Evolutionary conservation across 352 stramenopile genomes (phyloP), one percentile per base, ranked within the genome.

Genomic region (Phytopythium kandeliae): DNA sequence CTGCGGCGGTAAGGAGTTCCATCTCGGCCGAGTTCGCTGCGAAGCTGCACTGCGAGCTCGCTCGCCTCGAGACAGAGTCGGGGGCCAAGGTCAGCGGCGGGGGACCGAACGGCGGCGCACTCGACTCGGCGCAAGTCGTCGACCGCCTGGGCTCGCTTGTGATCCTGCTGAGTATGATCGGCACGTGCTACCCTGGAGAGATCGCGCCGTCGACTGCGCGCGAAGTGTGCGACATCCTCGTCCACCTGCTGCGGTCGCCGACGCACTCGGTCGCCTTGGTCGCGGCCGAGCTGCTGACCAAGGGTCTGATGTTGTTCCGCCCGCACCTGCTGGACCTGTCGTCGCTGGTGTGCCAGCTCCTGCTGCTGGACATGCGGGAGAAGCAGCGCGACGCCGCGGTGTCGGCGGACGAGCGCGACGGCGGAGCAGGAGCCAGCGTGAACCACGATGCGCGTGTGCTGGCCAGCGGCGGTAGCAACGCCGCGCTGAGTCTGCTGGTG

Each of bases 131-230:
- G 2, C 62, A 87, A 15, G 78, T 82, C 0, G 72, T 91, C 1
- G 65, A 73, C 37, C 71, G 75, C 10, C 48, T 92, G 3, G 84
- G 84, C 6, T 81, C 84, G 21, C 64, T 91, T 6, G 78, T 94
- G 41, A 74, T 94, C 11, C 35, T 94, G 25, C 59, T 92, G 44
- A 91, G 84, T 49, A 89, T 91, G 74, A 83, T 92, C 10, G 84
- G 84, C n/a, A 94, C 84, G 22, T 91, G 78, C 53, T 94, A 83
- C 47, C 84, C 84, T 8, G 84, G 77, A 1, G 84, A 92, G 35
- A 89, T 94, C 22, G 88, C 84, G 1, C 84, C 84, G 4, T 57
- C 79, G 2, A 65, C 73, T 16, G 84, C 84, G 2, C 73, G 81
- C 7, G 79, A 94, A 71, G 84, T 94, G 24, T 92, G 81, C 35